Evolutionary conservation across 176 grass and related monocot genomes (phyloP).

Genomic region (Eleusine indica): DNA sequence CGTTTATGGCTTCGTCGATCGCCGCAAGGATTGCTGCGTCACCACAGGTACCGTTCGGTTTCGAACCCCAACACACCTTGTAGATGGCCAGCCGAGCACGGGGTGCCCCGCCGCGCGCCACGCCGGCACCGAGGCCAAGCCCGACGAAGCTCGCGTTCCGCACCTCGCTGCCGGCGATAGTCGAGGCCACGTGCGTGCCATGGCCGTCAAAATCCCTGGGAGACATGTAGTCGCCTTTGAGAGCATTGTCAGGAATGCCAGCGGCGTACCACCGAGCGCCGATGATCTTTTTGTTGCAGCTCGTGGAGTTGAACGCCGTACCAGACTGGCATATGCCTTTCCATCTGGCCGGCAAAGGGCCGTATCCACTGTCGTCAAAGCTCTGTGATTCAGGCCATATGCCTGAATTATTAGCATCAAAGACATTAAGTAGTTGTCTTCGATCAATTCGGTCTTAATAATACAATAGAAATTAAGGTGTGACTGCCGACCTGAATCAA

Average conservation of each 20-base stretch:
- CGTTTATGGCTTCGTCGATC: constrained; percentile 63
- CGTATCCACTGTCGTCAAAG: constrained; percentile 47
- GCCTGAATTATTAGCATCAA: neutral
- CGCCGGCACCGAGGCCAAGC: constrained; percentile 23
- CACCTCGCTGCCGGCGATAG: constrained; percentile 44
- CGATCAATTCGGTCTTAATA: neutral
- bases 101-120: constrained; percentile 54
- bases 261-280: constrained; percentile 54
- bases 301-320: constrained; percentile 2
- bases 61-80: constrained; percentile 39
- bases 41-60: accelerated
- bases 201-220: constrained; percentile 36
- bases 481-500: constrained; percentile 31
- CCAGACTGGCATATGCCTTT: constrained; percentile 53
- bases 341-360: constrained; percentile 46
- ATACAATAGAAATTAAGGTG: neutral
- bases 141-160: constrained; percentile 32
- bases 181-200: constrained; percentile 60
- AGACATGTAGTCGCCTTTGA: constrained; percentile 41
- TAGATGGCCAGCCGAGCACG: constrained; percentile 53
- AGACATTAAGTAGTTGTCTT: neutral
- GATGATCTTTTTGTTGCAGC: constrained; percentile 67
- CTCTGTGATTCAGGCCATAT: constrained; percentile 79
- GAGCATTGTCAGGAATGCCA: neutral
- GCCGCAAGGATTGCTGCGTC: neutral